Evolutionary conservation across 805 yeast species (phyloP).

Genomic region (Nakazawaea holstii): DNA sequence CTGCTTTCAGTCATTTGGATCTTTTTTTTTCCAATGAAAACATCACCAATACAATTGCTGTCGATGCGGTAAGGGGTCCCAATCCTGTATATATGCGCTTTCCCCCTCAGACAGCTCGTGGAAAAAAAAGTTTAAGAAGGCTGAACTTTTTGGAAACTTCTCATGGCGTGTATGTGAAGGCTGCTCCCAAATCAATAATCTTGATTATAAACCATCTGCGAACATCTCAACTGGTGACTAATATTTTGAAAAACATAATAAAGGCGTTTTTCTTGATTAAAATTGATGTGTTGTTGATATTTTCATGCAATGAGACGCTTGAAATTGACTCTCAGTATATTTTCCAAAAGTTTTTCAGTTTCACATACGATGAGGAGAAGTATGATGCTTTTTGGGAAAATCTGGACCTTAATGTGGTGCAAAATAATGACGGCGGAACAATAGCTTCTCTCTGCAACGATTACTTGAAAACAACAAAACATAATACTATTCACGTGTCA

Average conservation of each 20-base stretch:
- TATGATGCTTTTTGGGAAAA: background rate
- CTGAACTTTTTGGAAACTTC: too few species aligned
- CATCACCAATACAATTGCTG: conserved; percentile 21
- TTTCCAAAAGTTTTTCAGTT: background rate
- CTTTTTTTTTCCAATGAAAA: conserved; percentile 18
- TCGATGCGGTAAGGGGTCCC: too few species aligned
- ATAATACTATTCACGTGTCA: background rate
- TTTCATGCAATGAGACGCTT: conserved; percentile 2
- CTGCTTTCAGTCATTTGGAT: conserved; percentile 20
- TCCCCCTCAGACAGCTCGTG: too few species aligned
- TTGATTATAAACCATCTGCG: conserved; percentile 23
- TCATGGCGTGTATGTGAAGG: too few species aligned
- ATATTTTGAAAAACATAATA: conserved; percentile 24
- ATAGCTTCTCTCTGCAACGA: too few species aligned
- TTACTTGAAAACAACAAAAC: background rate
- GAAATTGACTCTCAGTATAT: background rate
- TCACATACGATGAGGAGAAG: background rate
- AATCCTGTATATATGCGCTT: too few species aligned
- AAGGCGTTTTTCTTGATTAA: conserved; percentile 22
- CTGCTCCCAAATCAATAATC: conserved; percentile 19
- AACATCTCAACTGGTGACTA: conserved; percentile 16
- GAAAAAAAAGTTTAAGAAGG: conserved; percentile 18
- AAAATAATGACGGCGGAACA: too few species aligned
- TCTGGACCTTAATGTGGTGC: background rate
- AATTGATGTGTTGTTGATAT: conserved; percentile 17